Percentiles rank a stretch among this genome's conserved stretches.
phyloP scores from a whole-genome alignment of 495 filamentous ascomycete species.

The Neurospora intermedia region DNA sequence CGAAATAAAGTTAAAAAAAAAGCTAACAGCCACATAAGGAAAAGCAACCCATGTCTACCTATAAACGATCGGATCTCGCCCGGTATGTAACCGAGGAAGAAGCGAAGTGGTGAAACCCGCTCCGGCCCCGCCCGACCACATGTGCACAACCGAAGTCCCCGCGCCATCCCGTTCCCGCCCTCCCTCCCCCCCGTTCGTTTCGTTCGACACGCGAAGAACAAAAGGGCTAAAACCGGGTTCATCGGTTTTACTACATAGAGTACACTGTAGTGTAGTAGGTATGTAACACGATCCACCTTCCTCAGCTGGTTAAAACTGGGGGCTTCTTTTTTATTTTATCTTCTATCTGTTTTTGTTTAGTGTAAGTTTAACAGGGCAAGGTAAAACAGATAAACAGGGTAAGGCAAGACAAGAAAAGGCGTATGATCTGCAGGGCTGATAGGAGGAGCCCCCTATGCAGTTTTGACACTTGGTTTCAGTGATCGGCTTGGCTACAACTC shows the following conservation, averaged over 20 bases:
- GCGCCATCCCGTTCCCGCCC: neutral
- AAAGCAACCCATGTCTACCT: neutral
- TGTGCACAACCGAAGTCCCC: neutral
- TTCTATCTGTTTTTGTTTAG: no score
- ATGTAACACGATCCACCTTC: neutral
- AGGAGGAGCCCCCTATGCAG: neutral
- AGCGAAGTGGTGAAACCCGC: neutral
- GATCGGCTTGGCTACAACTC: neutral
- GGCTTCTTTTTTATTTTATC: neutral
- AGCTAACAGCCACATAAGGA: neutral
- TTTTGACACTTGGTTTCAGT: neutral
- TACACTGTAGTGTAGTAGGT: neutral
- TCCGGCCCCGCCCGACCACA: neutral
- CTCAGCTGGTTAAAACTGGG: neutral
- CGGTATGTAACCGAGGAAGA: neutral
- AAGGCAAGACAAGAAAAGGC: neutral
- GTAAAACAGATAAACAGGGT: neutral
- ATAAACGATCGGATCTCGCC: neutral
- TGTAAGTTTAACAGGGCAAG: neutral
- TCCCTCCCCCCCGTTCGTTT: no score
- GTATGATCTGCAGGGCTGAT: neutral
- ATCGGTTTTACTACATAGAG: neutral
- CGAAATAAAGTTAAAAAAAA: neutral
- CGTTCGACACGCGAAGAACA: neutral
- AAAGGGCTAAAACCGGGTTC: no score